Conservation (phyloP, 129 eudicot genomes). For the Mikania micrantha region DNA sequence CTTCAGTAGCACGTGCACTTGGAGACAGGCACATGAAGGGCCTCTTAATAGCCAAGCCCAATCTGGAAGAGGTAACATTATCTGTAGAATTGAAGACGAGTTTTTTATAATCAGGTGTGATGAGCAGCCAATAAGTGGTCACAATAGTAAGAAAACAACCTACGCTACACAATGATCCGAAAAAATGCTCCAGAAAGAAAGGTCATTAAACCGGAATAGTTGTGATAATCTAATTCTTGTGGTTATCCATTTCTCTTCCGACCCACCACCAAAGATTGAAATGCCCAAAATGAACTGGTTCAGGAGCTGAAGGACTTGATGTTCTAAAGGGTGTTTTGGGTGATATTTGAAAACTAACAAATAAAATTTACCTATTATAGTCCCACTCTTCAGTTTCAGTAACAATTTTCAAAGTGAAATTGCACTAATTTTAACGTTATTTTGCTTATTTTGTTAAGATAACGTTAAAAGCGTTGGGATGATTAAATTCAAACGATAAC, state of each 20-base stretch:
- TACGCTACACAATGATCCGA: slow-evolving; percentile 73
- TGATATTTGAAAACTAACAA: slow-evolving; percentile 28
- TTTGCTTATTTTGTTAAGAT: too few relatives aligned
- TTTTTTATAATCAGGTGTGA: slow-evolving; percentile 71
- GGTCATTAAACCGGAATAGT: slow-evolving; percentile 61
- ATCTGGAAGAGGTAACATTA: slow-evolving; percentile 51
- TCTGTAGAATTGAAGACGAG: slow-evolving; percentile 82
- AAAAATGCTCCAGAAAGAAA: slow-evolving; percentile 52
- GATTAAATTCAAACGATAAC: too few relatives aligned
- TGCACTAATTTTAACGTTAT: too few relatives aligned
- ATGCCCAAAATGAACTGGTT: slow-evolving; percentile 43
- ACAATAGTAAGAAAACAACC: slow-evolving; percentile 71
- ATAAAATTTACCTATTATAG: too few relatives aligned
- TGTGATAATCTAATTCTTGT: slow-evolving; percentile 77
- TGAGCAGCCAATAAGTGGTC: slow-evolving; percentile 85
- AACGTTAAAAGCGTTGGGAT: too few relatives aligned
- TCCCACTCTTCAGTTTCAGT: too few relatives aligned
- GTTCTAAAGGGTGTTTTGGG: slow-evolving; percentile 60
- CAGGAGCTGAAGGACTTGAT: slow-evolving; percentile 80
- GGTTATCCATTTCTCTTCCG: slow-evolving; percentile 61
- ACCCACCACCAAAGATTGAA: slow-evolving; percentile 75
- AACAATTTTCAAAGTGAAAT: too few relatives aligned
- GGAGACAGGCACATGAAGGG: slow-evolving; percentile 97
- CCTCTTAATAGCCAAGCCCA: slow-evolving; percentile 75
- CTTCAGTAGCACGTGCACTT: slow-evolving; percentile 86